Percentiles rank a stretch among this genome's conserved stretches.
phyloP scores from a whole-genome alignment of 805 yeast genomes.

The Peterozyma toletana region DNA sequence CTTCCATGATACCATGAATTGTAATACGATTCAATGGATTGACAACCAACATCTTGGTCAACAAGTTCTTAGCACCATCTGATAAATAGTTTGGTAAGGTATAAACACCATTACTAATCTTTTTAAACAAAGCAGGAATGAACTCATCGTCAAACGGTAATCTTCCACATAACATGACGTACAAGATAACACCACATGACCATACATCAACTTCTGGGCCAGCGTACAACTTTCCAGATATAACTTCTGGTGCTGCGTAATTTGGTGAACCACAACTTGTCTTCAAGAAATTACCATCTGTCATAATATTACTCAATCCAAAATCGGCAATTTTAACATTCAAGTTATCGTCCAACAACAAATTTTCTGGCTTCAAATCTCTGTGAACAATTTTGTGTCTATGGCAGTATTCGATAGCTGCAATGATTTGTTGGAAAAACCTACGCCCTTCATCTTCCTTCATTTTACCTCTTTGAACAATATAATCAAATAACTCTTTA shows the following conservation, averaged over 20 bases:
- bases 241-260: slow-evolving; percentile 97
- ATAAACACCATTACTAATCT: slow-evolving; percentile 88
- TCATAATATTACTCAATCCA: slow-evolving; percentile 92
- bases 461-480: slow-evolving; percentile 91
- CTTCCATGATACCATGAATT: slow-evolving; percentile 85
- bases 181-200: slow-evolving; percentile 93
- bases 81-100: slow-evolving; percentile 83
- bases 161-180: slow-evolving; percentile 94
- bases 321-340: slow-evolving; percentile 96
- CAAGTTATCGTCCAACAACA: slow-evolving; percentile 79
- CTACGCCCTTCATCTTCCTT: slow-evolving; percentile 86
- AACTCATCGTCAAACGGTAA: slow-evolving; percentile 95
- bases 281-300: slow-evolving; percentile 92
- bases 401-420: slow-evolving; percentile 96
- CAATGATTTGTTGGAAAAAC: slow-evolving; percentile 92
- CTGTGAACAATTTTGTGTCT: slow-evolving; percentile 94
- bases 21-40: slow-evolving; percentile 92
- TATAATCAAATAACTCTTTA: slow-evolving; percentile 92
- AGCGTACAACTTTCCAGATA: slow-evolving; percentile 88
- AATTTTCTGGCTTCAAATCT: slow-evolving; percentile 93
- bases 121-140: slow-evolving; percentile 89
- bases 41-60: slow-evolving; percentile 88
- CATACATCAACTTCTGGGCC: slow-evolving; percentile 98
- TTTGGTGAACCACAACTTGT: slow-evolving; percentile 96
- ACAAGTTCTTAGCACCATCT: slow-evolving; percentile 73